These are phyloP conservation scores for Talaromyces ruber DNA, from an alignment of 495 filamentous ascomycete species.

Conservation along the genomic window DNA sequence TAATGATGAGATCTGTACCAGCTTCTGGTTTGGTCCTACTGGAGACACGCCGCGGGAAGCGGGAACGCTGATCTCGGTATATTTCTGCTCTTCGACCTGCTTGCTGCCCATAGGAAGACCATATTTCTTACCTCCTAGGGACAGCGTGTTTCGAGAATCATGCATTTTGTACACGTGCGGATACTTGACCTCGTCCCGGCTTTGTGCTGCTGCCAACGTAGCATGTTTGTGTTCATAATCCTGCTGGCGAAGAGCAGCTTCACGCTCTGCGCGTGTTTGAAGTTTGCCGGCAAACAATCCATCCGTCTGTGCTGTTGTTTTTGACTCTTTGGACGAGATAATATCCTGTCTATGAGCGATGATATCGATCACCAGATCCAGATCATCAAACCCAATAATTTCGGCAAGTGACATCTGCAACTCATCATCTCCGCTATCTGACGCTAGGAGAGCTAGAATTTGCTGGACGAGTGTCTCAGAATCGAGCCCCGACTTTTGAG, in stretches of 20 bases:
- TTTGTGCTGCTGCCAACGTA: slow-evolving; percentile 50
- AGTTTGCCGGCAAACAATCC: slow-evolving; percentile 48
- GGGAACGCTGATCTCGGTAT: slow-evolving; percentile 82
- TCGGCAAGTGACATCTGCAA: slow-evolving; percentile 86
- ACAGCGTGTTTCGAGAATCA: slow-evolving; percentile 74
- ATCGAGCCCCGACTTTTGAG: slow-evolving; percentile 53
- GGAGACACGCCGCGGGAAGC: slow-evolving; percentile 65
- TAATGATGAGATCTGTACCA: slow-evolving; percentile 71
- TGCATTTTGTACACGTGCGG: slow-evolving; percentile 87
- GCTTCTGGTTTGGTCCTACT: slow-evolving; percentile 57
- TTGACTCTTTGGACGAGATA: slow-evolving; percentile 24
- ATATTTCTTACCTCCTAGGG: slow-evolving; percentile 67
- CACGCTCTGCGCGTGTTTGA: slow-evolving; percentile 66
- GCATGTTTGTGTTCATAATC: slow-evolving; percentile 80
- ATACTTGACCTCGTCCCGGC: slow-evolving; percentile 60
- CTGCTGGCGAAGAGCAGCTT: slow-evolving; percentile 60
- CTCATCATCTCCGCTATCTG: slow-evolving; percentile 66
- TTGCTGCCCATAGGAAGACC: slow-evolving; percentile 59
- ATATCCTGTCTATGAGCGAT: slow-evolving; percentile 66
- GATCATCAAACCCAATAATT: slow-evolving; percentile 82
- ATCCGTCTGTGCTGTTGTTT: slow-evolving; percentile 32
- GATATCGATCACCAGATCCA: slow-evolving; percentile 81
- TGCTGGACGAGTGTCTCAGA: slow-evolving; percentile 57
- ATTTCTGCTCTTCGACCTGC: slow-evolving; percentile 56
- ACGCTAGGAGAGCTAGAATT: slow-evolving; percentile 57